Base-by-base conservation (phyloP, 2,329 filamentous ascomycete species). In the Teratosphaeria epicoccoides region DNA sequence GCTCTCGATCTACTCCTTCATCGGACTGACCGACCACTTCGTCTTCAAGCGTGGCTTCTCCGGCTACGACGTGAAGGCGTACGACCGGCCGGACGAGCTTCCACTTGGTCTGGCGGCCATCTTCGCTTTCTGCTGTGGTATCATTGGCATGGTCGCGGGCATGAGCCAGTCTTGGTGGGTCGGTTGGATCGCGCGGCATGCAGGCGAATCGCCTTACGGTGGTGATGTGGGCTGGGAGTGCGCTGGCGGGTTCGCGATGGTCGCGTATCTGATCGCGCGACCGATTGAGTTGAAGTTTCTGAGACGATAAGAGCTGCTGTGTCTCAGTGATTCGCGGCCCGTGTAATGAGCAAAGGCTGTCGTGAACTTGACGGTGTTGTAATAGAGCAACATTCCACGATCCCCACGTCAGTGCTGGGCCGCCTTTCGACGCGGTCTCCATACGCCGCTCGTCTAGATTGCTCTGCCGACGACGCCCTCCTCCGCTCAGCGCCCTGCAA, bases 1-100 rank as follows among this genome's bases (percentile, higher is more conserved):
- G 84, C 74, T 88, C 1, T 80, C 83, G 46, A 85, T 88, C 60
- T 88, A 88, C 69, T 78, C 81, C 57, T 83, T 78, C 46, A 79
- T 88, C 56, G 73, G 78, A 1, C 65, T 87, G 17, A 71, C 75
- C 1, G 84, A 88, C 51, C 84, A 88, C 68, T 78, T 87, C 61
- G 60, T 85, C 63, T 87, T 84, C 73, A 80, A 79, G 61, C 75
- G 78, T 23, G 79, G 80, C 2, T 78, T 84, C 57, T 50, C 56
- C 2, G 80, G 79, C 7, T 88, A 87, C 65, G 63, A 69, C n/a
- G 70, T 76, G 0, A 75, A 78, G 43, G 65, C 76, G 55, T 87
- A 84, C 64, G 76, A 82, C 56, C 71, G 78, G 50, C 74, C 76
- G 0, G 62, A 68, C 0, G 76, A 75, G 48, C 74, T 88, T 0